These are phyloP conservation scores for Leccinellum albellum DNA, from an alignment of 768 basidiomycete genomes.

Conservation along the genomic window DNA sequence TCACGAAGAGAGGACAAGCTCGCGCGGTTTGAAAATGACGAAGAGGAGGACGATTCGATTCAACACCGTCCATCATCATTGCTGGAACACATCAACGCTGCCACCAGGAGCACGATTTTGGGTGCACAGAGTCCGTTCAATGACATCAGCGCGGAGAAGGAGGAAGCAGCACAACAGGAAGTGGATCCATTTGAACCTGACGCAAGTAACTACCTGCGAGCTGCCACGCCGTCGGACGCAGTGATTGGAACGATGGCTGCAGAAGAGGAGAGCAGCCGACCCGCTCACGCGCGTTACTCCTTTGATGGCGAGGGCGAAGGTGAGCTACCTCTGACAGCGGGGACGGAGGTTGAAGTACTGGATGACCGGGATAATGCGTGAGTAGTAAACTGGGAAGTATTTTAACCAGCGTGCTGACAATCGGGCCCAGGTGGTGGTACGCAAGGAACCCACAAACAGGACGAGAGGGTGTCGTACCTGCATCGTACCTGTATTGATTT, in stretches of 20 bases:
- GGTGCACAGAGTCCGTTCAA: slow-evolving; percentile 44
- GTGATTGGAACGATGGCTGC: slow-evolving; percentile 55
- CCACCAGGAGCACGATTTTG: slow-evolving; percentile 79
- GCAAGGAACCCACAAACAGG: slow-evolving; percentile 77
- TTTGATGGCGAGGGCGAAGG: slow-evolving; percentile 79
- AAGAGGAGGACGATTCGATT: slow-evolving; percentile 72
- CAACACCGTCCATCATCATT: slow-evolving; percentile 83
- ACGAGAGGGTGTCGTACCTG: slow-evolving; percentile 86
- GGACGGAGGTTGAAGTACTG: slow-evolving; percentile 69
- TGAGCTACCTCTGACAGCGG: slow-evolving; percentile 65
- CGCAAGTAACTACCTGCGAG: slow-evolving; percentile 71
- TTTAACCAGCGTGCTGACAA: slow-evolving; percentile 6
- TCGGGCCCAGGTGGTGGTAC: slow-evolving; percentile 83
- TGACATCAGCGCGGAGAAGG: slow-evolving; percentile 47
- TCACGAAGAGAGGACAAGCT: slow-evolving; percentile 73
- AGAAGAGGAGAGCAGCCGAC: slow-evolving; percentile 64
- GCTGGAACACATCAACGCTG: slow-evolving; percentile 87
- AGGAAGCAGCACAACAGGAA: slow-evolving; percentile 44
- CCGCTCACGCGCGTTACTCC: slow-evolving; percentile 77
- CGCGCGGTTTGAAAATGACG: slow-evolving; percentile 61
- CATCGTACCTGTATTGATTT: slow-evolving; percentile 81
- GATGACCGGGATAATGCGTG: slow-evolving; percentile 81
- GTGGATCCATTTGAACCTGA: slow-evolving; percentile 65
- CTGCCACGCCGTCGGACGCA: slow-evolving; percentile 78
- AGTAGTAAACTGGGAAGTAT: slow-evolving; percentile 26